Conservation (phyloP, 148 eudicot species). For the Linanthus parryae region DNA sequence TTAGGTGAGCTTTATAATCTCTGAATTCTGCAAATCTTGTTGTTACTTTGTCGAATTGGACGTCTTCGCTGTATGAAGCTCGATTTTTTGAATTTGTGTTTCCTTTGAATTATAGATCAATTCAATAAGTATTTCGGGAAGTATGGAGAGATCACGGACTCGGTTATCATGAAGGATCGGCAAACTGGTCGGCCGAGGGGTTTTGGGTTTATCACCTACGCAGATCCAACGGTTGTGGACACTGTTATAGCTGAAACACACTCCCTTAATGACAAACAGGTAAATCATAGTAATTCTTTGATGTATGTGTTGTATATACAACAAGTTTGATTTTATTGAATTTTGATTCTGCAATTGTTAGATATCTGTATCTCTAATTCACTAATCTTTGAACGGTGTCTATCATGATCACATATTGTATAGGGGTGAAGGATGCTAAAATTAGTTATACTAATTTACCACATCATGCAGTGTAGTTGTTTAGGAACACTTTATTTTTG, state of each 20-base stretch:
- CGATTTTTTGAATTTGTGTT: constrained; percentile 5
- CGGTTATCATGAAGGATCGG: constrained; percentile 74
- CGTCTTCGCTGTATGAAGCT: not conserved
- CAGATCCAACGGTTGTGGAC: constrained; percentile 15
- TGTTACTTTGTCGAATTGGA: not conserved
- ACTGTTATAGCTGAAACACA: constrained; percentile 42
- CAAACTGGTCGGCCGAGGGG: constrained; percentile 65
- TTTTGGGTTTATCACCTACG: constrained; percentile 17
- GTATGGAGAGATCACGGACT: constrained; percentile 70
- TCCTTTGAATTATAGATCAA: constrained; percentile 28
- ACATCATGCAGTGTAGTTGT: no score
- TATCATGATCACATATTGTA: not conserved
- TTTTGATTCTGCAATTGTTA: not conserved
- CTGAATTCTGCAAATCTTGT: not conserved
- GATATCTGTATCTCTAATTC: not conserved
- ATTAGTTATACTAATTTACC: no score
- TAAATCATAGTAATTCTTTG: not conserved
- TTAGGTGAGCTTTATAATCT: constrained; percentile 29
- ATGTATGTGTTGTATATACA: not conserved
- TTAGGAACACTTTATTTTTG: no score
- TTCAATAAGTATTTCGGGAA: constrained; percentile 61
- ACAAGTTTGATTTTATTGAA: not conserved
- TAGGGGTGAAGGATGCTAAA: not conserved
- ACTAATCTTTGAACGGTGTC: not conserved
- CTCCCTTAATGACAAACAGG: constrained; percentile 20